Conservation (phyloP, 2,329 filamentous ascomycete species). For the Hypoxylon sp. region DNA sequence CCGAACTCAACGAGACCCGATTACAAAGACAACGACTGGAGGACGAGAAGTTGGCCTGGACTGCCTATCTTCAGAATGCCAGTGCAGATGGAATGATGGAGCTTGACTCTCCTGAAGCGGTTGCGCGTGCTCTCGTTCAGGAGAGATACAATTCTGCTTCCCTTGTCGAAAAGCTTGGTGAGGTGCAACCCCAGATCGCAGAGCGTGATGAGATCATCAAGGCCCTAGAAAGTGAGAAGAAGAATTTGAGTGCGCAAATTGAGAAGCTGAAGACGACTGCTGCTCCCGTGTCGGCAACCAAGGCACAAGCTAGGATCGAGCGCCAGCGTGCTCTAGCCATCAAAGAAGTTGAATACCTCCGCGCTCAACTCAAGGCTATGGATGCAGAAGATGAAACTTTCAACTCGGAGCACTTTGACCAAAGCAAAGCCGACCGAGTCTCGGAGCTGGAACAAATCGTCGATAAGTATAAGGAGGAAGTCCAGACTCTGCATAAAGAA, state of each 20-base stretch:
- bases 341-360: slow-evolving; percentile 94
- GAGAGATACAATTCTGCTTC: slow-evolving; percentile 85
- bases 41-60: slow-evolving; percentile 90
- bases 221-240: slow-evolving; percentile 78
- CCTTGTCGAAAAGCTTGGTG: slow-evolving; percentile 84
- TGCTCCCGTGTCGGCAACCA: slow-evolving; percentile 69
- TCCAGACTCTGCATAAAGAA: slow-evolving; percentile 80
- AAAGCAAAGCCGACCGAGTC: slow-evolving; percentile 80
- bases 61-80: slow-evolving; percentile 83
- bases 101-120: slow-evolving; percentile 88
- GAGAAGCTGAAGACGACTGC: slow-evolving; percentile 74
- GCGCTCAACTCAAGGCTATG: slow-evolving; percentile 90
- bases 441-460: slow-evolving; percentile 87
- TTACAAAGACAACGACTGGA: slow-evolving; percentile 89
- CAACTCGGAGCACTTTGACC: slow-evolving; percentile 83
- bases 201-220: slow-evolving; percentile 84
- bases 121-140: slow-evolving; percentile 86
- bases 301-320: slow-evolving; percentile 82
- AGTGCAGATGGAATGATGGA: slow-evolving; percentile 73
- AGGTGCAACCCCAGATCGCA: slow-evolving; percentile 81
- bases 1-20: slow-evolving; percentile 82
- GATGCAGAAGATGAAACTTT: slow-evolving; percentile 91
- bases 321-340: slow-evolving; percentile 86
- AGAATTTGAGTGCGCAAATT: slow-evolving; percentile 74
- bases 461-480: slow-evolving; percentile 86